Percentiles rank a stretch among this genome's conserved stretches.
Conservation (phyloP, 805 yeast species). For the Wickerhamomyces kurtzmanii region DNA sequence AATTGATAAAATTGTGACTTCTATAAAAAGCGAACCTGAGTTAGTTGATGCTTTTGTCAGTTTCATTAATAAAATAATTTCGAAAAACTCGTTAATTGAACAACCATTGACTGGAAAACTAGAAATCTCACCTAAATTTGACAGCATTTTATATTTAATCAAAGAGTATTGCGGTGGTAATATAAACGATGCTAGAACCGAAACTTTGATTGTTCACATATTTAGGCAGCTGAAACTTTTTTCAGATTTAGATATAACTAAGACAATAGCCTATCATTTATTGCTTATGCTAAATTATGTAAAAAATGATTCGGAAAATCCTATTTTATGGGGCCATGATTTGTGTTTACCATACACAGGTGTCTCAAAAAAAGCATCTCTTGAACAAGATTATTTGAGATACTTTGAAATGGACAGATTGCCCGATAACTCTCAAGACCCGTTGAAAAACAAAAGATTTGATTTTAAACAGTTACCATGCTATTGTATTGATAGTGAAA, state of each 20-base stretch:
- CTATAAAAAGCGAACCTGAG: conserved; percentile 15
- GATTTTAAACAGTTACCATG: conserved; percentile 39
- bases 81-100: conserved; percentile 11
- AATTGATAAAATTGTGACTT: conserved; percentile 20
- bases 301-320: conserved; percentile 26
- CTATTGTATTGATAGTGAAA: conserved; percentile 74
- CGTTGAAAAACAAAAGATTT: conserved; percentile 19
- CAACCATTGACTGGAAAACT: conserved; percentile 3
- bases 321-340: conserved; percentile 38
- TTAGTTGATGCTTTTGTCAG: conserved; percentile 17
- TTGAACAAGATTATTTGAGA: conserved; percentile 32
- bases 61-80: too few species aligned
- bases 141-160: conserved; percentile 33
- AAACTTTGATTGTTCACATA: conserved; percentile 35
- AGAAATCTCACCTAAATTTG: conserved; percentile 9
- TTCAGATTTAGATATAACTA: conserved; percentile 34
- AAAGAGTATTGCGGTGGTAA: conserved; percentile 50
- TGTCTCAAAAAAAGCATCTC: conserved; percentile 30
- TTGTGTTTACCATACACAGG: conserved; percentile 33
- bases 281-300: conserved; percentile 22
- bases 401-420: conserved; percentile 15
- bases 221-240: conserved; percentile 17
- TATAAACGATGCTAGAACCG: conserved; percentile 32
- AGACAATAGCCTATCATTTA: conserved; percentile 43
- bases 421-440: conserved; percentile 3